Evolutionary conservation across 345 rosid species (phyloP), one percentile per base, ranked within the genome.

Genomic region (Eucalyptus decipiens): DNA sequence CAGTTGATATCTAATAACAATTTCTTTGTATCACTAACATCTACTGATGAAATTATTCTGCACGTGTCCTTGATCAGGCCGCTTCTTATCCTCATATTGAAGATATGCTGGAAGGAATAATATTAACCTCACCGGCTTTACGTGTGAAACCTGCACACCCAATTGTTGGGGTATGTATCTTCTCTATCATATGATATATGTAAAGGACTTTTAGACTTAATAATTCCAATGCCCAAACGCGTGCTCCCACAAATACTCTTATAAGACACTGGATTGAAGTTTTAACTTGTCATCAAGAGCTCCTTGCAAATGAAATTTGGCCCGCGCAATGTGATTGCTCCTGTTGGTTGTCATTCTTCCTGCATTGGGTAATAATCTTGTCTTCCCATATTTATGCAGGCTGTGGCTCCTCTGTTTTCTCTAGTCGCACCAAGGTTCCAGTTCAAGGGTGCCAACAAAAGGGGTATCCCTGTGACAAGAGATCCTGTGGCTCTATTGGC

Each of bases 101-200:
- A 91, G 95, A 90, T 87, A 93, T 94, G 97, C 90, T 98, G 89
- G 96, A 95, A 80, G 99, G 99, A 62, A 93, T 98, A 89, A 92
- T 98, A 83, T 91, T 98, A 65, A 96, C 99, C 50, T 96, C 98
- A 14, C 99, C 99, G 88, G 99, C 99, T 88, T 94, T 98, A 89
- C 98, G 96, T 86, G 99, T 96, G 89, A 96, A 94, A 93, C 99
- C 99, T 12, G 97, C 98, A 37, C 99, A 98, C 93, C 99, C 99
- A 26, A 96, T 98, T 87, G 99, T 98, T 28, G 97, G 96, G 92
- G 99, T 98, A 89, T 91, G 95, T 89, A 14, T 85, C 65, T 86
- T 15, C 56, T 86, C 30, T 56, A 42, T 67, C 8, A 32, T 42
- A 72, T 72, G 81, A 19, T 34, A 76, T 40, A 11, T 76, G 85